Evolutionary conservation across 176 grass and related monocot species (phyloP).

Genomic region (Rhynchospora pubera): DNA sequence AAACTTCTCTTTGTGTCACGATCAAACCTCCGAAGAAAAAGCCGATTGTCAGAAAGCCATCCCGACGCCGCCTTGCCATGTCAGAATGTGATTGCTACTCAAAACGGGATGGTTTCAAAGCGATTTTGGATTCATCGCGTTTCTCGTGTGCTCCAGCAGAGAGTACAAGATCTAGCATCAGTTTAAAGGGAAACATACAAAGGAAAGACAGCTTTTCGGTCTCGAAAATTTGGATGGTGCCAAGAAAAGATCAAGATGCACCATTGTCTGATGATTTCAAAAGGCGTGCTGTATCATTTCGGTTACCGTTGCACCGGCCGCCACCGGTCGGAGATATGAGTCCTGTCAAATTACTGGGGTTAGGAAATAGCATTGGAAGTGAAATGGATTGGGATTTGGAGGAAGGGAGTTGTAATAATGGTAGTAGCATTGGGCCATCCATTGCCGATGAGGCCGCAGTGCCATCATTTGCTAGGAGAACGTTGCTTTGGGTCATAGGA

Average conservation of each 20-base stretch:
- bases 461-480: slow-evolving; percentile 69
- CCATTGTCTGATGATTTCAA: slow-evolving; percentile 11
- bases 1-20: slow-evolving; percentile 44
- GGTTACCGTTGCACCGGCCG: slow-evolving; percentile 33
- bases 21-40: slow-evolving; percentile 79
- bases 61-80: slow-evolving; percentile 46
- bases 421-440: slow-evolving; percentile 39
- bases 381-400: slow-evolving; percentile 75
- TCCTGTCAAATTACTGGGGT: slow-evolving; percentile 14
- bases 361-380: slow-evolving; percentile 30
- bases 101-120: slow-evolving; percentile 39
- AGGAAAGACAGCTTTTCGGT: slow-evolving; percentile 77
- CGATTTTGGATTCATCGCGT: slow-evolving; percentile 30
- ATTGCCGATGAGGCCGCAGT: slow-evolving; percentile 38
- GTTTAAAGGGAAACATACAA: slow-evolving; percentile 6
- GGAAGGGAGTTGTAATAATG: slow-evolving; percentile 42
- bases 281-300: slow-evolving; percentile 70
- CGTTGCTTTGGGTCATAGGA: slow-evolving; percentile 77
- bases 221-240: slow-evolving; percentile 83
- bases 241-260: slow-evolving; percentile 24
- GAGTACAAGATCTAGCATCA: slow-evolving; percentile 5
- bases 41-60: slow-evolving; percentile 21
- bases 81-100: slow-evolving; percentile 76
- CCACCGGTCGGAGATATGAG: slow-evolving; percentile 9
- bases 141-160: neutral